Conservation (phyloP, 768 basidiomycete genomes). For the Lenzites betulinus region DNA sequence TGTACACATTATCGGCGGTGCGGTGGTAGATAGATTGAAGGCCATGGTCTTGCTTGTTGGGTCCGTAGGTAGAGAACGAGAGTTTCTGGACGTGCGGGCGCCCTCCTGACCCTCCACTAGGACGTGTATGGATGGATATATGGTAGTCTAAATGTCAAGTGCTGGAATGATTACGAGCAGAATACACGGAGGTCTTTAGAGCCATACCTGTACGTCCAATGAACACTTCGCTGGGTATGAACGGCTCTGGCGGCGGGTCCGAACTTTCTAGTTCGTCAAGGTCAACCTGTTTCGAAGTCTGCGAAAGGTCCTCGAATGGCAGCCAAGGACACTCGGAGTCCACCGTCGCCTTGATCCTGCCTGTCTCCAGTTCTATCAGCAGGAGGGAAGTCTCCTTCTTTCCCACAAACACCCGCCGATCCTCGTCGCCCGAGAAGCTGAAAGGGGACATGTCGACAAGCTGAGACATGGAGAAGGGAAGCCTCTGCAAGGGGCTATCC, state of each 20-base stretch:
- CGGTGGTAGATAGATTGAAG: slow-evolving; percentile 73
- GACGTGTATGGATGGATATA: slow-evolving; percentile 76
- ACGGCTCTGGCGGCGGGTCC: slow-evolving; percentile 36
- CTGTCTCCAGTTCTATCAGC: slow-evolving; percentile 76
- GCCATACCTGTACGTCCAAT: slow-evolving; percentile 66
- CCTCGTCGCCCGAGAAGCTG: slow-evolving; percentile 69
- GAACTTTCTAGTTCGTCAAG: slow-evolving; percentile 62
- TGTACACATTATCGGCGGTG: slow-evolving; percentile 78
- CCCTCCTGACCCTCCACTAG: slow-evolving; percentile 37
- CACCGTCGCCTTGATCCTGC: slow-evolving; percentile 72
- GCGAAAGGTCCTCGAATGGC: slow-evolving; percentile 55
- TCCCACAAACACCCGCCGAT: slow-evolving; percentile 81
- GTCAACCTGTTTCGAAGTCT: slow-evolving; percentile 40
- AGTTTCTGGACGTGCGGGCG: slow-evolving; percentile 71
- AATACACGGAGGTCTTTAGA: background rate
- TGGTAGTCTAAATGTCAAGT: slow-evolving; percentile 70
- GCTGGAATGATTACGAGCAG: no score
- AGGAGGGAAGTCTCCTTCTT: slow-evolving; percentile 86
- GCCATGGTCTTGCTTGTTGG: slow-evolving; percentile 82
- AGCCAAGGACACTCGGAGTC: slow-evolving; percentile 82
- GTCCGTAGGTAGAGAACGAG: slow-evolving; percentile 89
- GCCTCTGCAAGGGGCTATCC: slow-evolving; percentile 72
- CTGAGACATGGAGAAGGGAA: slow-evolving; percentile 90
- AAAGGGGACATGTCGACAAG: slow-evolving; percentile 88
- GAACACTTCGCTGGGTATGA: slow-evolving; percentile 48